phyloP scores from a whole-genome alignment of 805 yeast species.

The Saccharomycopsis fermentans region DNA sequence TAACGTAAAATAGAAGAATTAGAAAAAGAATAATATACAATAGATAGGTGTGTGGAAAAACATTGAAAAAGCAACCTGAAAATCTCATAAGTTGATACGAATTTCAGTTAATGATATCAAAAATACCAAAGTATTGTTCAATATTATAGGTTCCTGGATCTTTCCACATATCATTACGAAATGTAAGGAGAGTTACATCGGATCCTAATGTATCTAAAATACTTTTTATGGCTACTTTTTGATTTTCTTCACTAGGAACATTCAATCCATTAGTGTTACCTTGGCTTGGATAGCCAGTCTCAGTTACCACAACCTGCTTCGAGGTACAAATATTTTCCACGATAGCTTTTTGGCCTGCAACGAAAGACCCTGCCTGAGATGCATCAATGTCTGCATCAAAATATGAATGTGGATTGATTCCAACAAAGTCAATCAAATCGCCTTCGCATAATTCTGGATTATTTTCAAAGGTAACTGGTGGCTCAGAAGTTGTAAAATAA shows the following conservation, averaged over 20 bases:
- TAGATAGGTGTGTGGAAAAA: too few species aligned
- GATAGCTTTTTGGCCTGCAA: conserved; percentile 48
- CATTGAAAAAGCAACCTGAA: too few species aligned
- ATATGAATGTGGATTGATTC: conserved; percentile 80
- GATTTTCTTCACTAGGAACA: conserved; percentile 63
- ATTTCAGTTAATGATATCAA: conserved; percentile 25
- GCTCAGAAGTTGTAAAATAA: conserved; percentile 74
- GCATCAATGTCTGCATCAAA: conserved; percentile 60
- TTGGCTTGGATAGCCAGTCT: conserved; percentile 80
- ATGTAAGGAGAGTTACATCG: conserved; percentile 62
- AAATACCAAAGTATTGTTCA: conserved; percentile 79
- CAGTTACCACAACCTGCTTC: conserved; percentile 54
- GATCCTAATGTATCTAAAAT: conserved; percentile 50
- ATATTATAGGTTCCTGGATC: conserved; percentile 71
- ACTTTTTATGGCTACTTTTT: conserved; percentile 52
- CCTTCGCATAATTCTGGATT: conserved; percentile 60
- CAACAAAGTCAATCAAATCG: conserved; percentile 71
- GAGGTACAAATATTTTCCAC: conserved; percentile 47
- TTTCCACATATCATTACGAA: conserved; percentile 85
- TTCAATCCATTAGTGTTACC: conserved; percentile 67
- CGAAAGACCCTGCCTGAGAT: conserved; percentile 58
- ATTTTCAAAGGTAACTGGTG: conserved; percentile 61
- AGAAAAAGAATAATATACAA: background rate
- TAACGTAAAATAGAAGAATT: background rate
- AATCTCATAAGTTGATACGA: background rate